phyloP scores from a whole-genome alignment of 495 filamentous ascomycete genomes.

The Penicillium cinerascens region DNA sequence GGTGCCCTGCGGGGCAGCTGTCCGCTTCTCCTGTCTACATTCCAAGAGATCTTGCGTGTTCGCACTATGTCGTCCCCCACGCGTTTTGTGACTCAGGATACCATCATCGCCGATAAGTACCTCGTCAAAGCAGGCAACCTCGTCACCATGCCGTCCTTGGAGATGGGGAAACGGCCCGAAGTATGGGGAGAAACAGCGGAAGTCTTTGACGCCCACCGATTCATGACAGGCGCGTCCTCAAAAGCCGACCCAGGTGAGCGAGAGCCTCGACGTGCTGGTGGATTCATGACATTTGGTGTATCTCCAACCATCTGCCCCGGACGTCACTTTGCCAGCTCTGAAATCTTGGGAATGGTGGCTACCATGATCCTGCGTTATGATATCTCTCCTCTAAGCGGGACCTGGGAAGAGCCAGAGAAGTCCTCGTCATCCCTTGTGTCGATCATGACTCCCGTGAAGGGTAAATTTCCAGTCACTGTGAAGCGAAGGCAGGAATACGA shows the following conservation, averaged over 20 bases:
- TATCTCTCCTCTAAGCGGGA: conserved; percentile 19
- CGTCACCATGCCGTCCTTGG: conserved; percentile 22
- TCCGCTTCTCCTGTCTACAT: conserved; percentile 35
- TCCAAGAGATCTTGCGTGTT: conserved; percentile 37
- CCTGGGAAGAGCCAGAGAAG: conserved; percentile 18
- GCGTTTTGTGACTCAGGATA: conserved; percentile 30
- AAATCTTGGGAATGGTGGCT: conserved; percentile 36
- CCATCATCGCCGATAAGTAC: conserved; percentile 27
- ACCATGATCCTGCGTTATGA: conserved; percentile 42
- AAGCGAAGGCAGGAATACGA: conserved; percentile 16
- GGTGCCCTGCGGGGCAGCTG: conserved; percentile 33
- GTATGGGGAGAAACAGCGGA: conserved; percentile 28
- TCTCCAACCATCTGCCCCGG: conserved; percentile 45
- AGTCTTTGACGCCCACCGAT: conserved; percentile 33
- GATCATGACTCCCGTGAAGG: conserved; percentile 11
- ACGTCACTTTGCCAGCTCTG: conserved; percentile 43
- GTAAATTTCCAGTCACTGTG: conserved; percentile 16
- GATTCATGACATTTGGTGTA: conserved; percentile 41
- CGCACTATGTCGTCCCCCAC: conserved; percentile 19
- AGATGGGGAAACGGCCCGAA: conserved; percentile 14
- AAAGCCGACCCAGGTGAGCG: background rate
- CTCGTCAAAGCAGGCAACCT: conserved; percentile 27
- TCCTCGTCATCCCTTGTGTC: conserved; percentile 19
- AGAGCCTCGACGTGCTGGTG: conserved; percentile 16
- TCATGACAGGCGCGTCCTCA: conserved; percentile 10